Evolutionary conservation across 2,329 filamentous ascomycete species (phyloP).

Genomic region (Colletotrichum liaoningense): DNA sequence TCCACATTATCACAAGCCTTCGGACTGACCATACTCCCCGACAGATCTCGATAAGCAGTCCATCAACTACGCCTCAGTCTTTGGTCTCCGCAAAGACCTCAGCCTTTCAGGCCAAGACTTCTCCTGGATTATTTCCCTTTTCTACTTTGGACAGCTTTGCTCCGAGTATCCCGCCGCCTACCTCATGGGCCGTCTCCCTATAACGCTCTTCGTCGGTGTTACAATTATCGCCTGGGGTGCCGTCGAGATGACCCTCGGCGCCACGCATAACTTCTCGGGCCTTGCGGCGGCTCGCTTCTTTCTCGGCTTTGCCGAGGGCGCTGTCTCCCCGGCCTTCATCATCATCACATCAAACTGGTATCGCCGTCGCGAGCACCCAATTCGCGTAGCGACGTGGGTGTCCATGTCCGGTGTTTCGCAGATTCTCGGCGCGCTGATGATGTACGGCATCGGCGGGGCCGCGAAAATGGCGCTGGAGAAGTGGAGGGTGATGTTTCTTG

Average conservation of each 20-base stretch:
- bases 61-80: constrained; percentile 29
- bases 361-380: constrained; percentile 42
- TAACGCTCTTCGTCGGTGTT: constrained; percentile 30
- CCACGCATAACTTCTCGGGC: constrained; percentile 38
- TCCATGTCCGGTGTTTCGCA: constrained; percentile 44
- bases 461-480: constrained; percentile 27
- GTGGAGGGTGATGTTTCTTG: constrained; percentile 39
- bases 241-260: constrained; percentile 41
- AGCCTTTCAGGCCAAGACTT: constrained; percentile 22
- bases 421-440: constrained; percentile 43
- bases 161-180: constrained; percentile 33
- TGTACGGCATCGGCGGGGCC: constrained; percentile 41
- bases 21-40: not conserved
- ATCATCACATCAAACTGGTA: constrained; percentile 47
- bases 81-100: constrained; percentile 30
- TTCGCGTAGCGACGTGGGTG: constrained; percentile 44
- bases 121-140: constrained; percentile 33
- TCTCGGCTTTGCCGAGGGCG: constrained; percentile 45
- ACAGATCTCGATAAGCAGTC: constrained; percentile 36
- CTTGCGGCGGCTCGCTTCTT: constrained; percentile 42
- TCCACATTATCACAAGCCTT: no score
- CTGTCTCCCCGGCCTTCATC: constrained; percentile 47
- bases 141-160: constrained; percentile 35
- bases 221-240: constrained; percentile 40
- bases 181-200: constrained; percentile 28